Conservation (phyloP, 352 stramenopile species). For the Globisporangium irregulare region DNA sequence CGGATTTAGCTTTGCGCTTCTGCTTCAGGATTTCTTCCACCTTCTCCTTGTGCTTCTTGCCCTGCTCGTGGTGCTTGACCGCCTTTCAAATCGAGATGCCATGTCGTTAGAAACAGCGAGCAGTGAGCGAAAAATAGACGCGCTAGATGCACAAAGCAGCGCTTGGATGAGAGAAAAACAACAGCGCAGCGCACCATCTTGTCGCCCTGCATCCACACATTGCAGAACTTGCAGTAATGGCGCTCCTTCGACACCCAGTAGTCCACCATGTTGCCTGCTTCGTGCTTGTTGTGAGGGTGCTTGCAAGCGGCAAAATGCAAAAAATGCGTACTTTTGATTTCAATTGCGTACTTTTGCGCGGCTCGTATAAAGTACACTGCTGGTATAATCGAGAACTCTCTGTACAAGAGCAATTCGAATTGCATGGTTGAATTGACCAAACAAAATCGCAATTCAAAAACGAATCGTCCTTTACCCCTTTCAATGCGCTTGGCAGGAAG, state of each 20-base stretch:
- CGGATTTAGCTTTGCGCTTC: conserved; percentile 68
- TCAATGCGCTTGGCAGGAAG: background rate
- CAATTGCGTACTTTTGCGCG: background rate
- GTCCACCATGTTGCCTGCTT: conserved; percentile 45
- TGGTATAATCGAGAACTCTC: background rate
- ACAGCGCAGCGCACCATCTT: conserved; percentile 41
- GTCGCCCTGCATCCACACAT: conserved; percentile 84
- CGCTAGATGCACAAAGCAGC: background rate
- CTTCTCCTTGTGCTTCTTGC: conserved; percentile 69
- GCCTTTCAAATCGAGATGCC: conserved; percentile 33
- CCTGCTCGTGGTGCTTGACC: conserved; percentile 81
- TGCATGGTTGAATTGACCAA: background rate
- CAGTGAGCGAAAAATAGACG: background rate
- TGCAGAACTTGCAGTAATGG: conserved; percentile 88
- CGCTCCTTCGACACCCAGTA: conserved; percentile 66
- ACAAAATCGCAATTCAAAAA: background rate
- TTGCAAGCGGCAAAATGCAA: background rate
- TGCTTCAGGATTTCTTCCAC: conserved; percentile 68
- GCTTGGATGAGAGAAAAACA: background rate
- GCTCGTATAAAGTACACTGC: no score
- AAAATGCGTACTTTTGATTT: background rate
- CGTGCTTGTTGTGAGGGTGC: background rate
- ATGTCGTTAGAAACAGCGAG: background rate
- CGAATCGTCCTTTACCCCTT: background rate
- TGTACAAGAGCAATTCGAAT: background rate